Conservation (phyloP, 768 basidiomycete species). For the Gyrodon lividus region DNA sequence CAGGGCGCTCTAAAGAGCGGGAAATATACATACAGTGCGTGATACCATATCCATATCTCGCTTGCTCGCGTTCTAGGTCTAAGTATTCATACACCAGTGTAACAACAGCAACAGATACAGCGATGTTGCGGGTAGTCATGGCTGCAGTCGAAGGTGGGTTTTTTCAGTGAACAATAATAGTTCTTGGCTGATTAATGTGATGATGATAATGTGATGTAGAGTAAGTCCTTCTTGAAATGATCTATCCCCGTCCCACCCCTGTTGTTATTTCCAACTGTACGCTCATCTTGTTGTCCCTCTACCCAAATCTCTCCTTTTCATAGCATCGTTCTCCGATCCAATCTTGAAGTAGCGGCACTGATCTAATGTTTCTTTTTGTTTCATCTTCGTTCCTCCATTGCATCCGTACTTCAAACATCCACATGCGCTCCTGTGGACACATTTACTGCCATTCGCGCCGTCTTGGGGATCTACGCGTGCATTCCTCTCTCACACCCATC, state of each 20-base stretch:
- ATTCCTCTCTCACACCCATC: not conserved
- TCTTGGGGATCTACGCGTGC: slow-evolving; percentile 1
- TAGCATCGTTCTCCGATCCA: slow-evolving; percentile 39
- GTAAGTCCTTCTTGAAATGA: slow-evolving; percentile 51
- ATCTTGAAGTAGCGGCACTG: slow-evolving; percentile 34
- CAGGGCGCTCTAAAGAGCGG: slow-evolving; percentile 78
- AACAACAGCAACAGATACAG: slow-evolving; percentile 90
- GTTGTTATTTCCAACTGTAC: slow-evolving; percentile 19
- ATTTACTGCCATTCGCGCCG: slow-evolving; percentile 2
- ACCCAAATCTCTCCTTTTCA: slow-evolving; percentile 12
- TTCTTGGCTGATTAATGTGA: slow-evolving; percentile 6
- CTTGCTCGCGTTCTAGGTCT: slow-evolving; percentile 9
- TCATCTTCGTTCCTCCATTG: slow-evolving; percentile 8
- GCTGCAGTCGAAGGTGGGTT: slow-evolving; percentile 89
- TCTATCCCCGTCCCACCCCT: slow-evolving; percentile 23
- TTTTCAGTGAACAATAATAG: not conserved
- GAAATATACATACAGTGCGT: slow-evolving; percentile 94
- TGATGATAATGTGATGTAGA: slow-evolving; percentile 43
- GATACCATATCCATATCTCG: not conserved
- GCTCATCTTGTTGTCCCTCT: slow-evolving; percentile 26
- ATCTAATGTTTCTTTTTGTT: slow-evolving; percentile 30
- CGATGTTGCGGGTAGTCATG: slow-evolving; percentile 87
- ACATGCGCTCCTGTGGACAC: slow-evolving; percentile 5
- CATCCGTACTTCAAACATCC: slow-evolving; percentile 13
- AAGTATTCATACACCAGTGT: slow-evolving; percentile 44